Evolutionary conservation across 108 stramenopile genomes (phyloP), one percentile per base, ranked within the genome.

Genomic region (Parietichytrium sp.): DNA sequence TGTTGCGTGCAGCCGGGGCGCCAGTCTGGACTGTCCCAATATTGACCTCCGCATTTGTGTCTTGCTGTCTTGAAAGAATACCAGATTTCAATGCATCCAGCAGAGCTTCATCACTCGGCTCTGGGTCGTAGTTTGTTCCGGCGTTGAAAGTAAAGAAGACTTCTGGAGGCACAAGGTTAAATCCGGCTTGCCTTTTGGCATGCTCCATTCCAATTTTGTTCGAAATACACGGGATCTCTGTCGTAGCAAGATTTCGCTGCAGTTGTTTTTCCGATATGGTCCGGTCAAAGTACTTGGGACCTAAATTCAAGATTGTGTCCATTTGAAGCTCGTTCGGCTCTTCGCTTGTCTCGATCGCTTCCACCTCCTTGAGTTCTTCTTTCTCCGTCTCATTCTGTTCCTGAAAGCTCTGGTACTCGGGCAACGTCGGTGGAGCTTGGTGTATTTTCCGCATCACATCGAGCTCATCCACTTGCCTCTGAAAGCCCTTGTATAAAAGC

Each of bases 301-400:
- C 61, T 10, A 45, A 25, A 20, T 72, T 72, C 1, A 72, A 42
- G 20, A 72, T 42, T 42, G 36, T 33, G 33, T 72, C 61, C 3
- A 72, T 45, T 25, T 72, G 61, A 25, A 72, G 61, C 42, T 72
- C 61, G 61, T 12, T n/a, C 16, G 61, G 61, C 33, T 72, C 20
- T 33, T n/a, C 45, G 29, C 38, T 42, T 6, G 38, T 33, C 42
- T 72, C 45, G 42, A 72, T 33, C 20, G 36, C 61, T 6, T 6
- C 61, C 8, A 72, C 61, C 61, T 72, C 61, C 8, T 7, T 12
- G 38, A 23, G 36, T n/a, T 42, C 45, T 6, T 33, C 61, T 8
- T 10, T 42, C 42, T 72, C 61, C 20, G 61, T 45, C 42, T 72
- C 61, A n/a, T 72, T 72, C 20, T 72, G 61, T 27, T 72, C 61